A percentile compares a stretch with the other conserved stretches of the same genome.
These are phyloP conservation scores for Monosporascus sp. DNA, from an alignment of 2,329 filamentous ascomycete genomes.

Conservation along the genomic window DNA sequence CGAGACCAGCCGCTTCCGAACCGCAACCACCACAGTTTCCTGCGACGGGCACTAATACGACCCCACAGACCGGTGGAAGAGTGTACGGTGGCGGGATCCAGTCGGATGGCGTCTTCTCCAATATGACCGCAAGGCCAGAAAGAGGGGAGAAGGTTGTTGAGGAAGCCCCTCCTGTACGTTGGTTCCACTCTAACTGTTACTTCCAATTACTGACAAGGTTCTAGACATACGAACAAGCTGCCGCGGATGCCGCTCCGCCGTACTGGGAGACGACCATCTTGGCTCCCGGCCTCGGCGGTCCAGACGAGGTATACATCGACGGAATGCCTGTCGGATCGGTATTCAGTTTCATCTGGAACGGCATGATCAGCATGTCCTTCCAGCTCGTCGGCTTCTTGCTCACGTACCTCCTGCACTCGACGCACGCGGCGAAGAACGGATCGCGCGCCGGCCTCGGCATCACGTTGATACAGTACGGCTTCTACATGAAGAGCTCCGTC, in stretches of 20 bases:
- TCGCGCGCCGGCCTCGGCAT: constrained; percentile 91
- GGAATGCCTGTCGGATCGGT: constrained; percentile 87
- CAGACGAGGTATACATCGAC: constrained; percentile 94
- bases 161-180: constrained; percentile 84
- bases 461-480: constrained; percentile 93
- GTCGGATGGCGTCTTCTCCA: constrained; percentile 94
- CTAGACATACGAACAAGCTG: constrained; percentile 96
- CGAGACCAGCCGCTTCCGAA: constrained; percentile 8
- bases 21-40: constrained; percentile 16
- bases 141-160: constrained; percentile 70
- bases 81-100: constrained; percentile 70
- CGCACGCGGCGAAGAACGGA: constrained; percentile 96
- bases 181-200: not conserved
- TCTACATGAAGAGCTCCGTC: constrained; percentile 75
- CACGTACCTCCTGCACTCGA: constrained; percentile 95
- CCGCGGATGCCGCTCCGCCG: constrained; percentile 88
- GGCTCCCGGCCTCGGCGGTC: constrained; percentile 81
- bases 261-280: constrained; percentile 99
- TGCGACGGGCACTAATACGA: constrained; percentile 26
- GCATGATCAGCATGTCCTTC: constrained; percentile 96
- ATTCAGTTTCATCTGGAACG: constrained; percentile 87
- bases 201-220: constrained; percentile 26
- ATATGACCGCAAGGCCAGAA: constrained; percentile 86
- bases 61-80: constrained; percentile 34
- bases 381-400: constrained; percentile 95